Evolutionary conservation across 2,329 filamentous ascomycete genomes (phyloP).

Genomic region (Botrytis pseudocinerea): DNA sequence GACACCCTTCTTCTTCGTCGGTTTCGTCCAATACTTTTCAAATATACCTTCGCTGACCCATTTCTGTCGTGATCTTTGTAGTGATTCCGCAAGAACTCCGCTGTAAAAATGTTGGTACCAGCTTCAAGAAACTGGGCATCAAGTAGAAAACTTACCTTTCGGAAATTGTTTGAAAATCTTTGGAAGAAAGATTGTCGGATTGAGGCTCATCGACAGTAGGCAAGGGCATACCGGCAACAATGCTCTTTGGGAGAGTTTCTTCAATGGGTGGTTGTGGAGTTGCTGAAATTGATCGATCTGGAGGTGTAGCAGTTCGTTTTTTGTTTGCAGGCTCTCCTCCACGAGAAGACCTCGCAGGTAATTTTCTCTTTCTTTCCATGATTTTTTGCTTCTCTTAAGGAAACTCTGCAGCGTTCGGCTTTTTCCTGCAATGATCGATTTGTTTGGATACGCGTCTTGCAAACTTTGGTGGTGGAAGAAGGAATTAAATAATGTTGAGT

Average conservation of each 20-base stretch:
- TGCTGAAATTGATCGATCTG: conserved; percentile 48
- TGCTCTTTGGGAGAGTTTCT: conserved; percentile 58
- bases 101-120: conserved; percentile 46
- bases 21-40: conserved; percentile 77
- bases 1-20: conserved; percentile 65
- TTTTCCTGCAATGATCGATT: background rate
- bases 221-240: conserved; percentile 66
- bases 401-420: too few species aligned
- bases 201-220: conserved; percentile 71
- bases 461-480: background rate
- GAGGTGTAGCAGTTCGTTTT: conserved; percentile 57
- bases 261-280: conserved; percentile 41
- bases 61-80: conserved; percentile 70
- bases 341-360: conserved; percentile 62
- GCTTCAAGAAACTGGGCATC: conserved; percentile 4
- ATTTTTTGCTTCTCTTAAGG: conserved; percentile 18
- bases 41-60: conserved; percentile 74
- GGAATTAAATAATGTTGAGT: background rate
- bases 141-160: conserved; percentile 57
- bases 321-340: conserved; percentile 58
- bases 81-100: conserved; percentile 72
- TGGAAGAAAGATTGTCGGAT: conserved; percentile 58
- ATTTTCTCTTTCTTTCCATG: conserved; percentile 68
- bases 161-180: conserved; percentile 71
- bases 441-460: background rate